phyloP scores from a whole-genome alignment of 176 grass and related monocot species.

The maize (Zea mays) region Zm-B73-REFERENCE-NAM-5.0 NC_050096.1:143802001-143802500 shows the following conservation, averaged over 20 bases:
- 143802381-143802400: background rate
- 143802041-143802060: background rate
- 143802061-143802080: background rate
- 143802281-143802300: background rate
- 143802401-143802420: conserved; percentile 14
- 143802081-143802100: background rate
- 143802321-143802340: background rate
- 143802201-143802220: background rate
- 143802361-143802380: background rate
- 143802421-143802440: conserved; percentile 32
- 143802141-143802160: background rate
- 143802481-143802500: background rate
- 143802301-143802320: background rate
- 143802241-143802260: background rate
- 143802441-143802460: conserved; percentile 27
- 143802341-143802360: background rate
- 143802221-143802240: background rate
- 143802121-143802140: background rate
- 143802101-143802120: background rate
- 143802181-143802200: background rate
- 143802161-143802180: background rate
- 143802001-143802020: background rate
- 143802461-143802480: background rate
- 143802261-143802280: background rate
- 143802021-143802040: background rate